Evolutionary conservation across 176 grass and related monocot species (phyloP).

Genomic region (Poa pratensis): DNA sequence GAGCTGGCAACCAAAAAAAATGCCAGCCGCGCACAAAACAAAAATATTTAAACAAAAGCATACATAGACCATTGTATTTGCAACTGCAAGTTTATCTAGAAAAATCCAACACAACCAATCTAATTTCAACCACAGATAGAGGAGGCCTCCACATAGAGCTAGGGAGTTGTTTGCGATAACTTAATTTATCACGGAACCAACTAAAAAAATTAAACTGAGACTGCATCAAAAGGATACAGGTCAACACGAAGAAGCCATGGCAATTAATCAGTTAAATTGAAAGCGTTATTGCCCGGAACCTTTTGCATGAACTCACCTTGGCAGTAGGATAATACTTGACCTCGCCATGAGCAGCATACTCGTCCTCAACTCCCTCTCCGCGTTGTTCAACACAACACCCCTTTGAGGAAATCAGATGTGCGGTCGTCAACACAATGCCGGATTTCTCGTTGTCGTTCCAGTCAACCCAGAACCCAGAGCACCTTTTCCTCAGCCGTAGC

Average conservation of each 20-base stretch:
- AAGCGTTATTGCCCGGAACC: background rate
- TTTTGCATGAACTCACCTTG: background rate
- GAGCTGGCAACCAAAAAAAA: background rate
- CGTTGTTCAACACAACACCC: background rate
- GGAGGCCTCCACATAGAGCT: background rate
- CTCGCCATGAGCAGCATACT: background rate
- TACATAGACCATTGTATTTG: background rate
- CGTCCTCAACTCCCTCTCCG: background rate
- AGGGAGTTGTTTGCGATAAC: background rate
- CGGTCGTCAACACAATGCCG: background rate
- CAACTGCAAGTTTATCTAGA: background rate
- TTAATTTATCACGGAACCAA: background rate
- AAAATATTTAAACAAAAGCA: background rate
- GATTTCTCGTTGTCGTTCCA: background rate
- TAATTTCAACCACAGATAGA: background rate
- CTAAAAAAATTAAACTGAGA: background rate
- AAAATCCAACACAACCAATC: background rate
- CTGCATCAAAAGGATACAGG: background rate
- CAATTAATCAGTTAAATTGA: background rate
- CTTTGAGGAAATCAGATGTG: background rate
- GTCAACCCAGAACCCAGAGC: conserved; percentile 6
- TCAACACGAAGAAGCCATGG: background rate
- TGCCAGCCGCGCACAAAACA: background rate
- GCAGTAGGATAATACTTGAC: background rate
- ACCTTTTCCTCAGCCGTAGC: background rate